Base-by-base conservation (phyloP, 768 basidiomycete species). In the Xanthoconium purpureum region DNA sequence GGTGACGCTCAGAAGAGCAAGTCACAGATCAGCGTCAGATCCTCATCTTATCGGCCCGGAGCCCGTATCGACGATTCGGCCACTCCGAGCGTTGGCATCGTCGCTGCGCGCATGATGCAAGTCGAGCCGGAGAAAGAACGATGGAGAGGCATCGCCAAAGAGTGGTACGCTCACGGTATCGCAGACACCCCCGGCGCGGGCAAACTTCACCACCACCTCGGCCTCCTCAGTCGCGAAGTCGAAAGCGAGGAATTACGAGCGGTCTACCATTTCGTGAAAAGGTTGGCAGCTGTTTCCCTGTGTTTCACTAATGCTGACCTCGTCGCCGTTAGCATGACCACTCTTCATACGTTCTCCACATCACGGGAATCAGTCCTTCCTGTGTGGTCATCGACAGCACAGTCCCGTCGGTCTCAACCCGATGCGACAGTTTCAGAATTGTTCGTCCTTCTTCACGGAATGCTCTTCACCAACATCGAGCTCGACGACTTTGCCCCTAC, bases 401-500 rank as follows among this genome's bases (percentile, higher is more conserved):
- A 72, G 57, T 77, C 84, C 8, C 82, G 85, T 17, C 87, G 93
- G 3, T 81, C 85, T 15, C 79, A 80, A 11, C 88, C 94, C 3
- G 94, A 96, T 61, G 84, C 89, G 6, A 77, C 75, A 2, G 80
- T 79, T 0, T 72, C 88, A 1, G 93, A 94, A 28, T 79, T 97
- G 0, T 99, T 98, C 61, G 84, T 98, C 33, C 83, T 93, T 12
- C 77, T 99, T 1, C 97, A 98, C 56, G 95, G 97, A 29, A 95
- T 98, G 94, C 80, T 99, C 2, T 98, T 98, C 74, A 98, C 97
- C 14, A 88, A 90, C 60, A 93, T 97, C 60, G 83, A 94, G 60
- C 84, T 99, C 29, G 97, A 99, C 70, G 90, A 94, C 68, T 98
- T 98, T 67, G 74, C 82, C 42, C 78, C 85, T 13, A 87, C 87